These are phyloP conservation scores for Sclerotinia subarctica DNA, from an alignment of 2,329 filamentous ascomycete genomes.

Conservation along the genomic window DNA sequence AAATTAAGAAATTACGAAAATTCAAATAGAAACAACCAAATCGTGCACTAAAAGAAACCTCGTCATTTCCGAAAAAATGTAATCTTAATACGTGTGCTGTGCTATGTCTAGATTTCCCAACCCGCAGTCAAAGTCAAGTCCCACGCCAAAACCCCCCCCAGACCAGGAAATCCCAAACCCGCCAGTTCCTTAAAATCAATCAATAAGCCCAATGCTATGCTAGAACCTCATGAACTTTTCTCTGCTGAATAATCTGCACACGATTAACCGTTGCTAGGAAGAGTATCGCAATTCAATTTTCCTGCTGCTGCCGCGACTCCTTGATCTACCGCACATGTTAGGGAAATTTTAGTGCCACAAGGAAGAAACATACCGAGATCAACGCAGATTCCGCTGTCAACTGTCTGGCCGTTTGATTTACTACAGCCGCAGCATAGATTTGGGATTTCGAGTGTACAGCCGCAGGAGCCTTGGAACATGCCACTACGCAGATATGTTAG, in stretches of 20 bases:
- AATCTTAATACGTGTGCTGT: neutral
- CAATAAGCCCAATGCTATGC: neutral
- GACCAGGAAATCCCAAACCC: neutral
- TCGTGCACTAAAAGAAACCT: neutral
- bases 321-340: neutral
- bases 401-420: neutral
- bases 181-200: neutral
- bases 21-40: neutral
- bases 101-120: neutral
- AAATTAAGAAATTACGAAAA: neutral
- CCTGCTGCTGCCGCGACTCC: slow-evolving; percentile 4
- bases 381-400: neutral
- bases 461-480: slow-evolving; percentile 17
- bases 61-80: neutral
- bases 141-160: neutral
- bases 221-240: neutral
- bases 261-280: neutral
- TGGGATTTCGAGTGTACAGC: slow-evolving; percentile 4
- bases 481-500: slow-evolving; percentile 7
- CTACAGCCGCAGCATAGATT: slow-evolving; percentile 12
- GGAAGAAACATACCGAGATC: slow-evolving; percentile 9
- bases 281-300: slow-evolving; percentile 12
- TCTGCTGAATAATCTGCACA: neutral
- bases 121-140: neutral
- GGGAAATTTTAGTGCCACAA: neutral